Conservation (phyloP, 768 basidiomycete genomes). For the Russula foetens region DNA sequence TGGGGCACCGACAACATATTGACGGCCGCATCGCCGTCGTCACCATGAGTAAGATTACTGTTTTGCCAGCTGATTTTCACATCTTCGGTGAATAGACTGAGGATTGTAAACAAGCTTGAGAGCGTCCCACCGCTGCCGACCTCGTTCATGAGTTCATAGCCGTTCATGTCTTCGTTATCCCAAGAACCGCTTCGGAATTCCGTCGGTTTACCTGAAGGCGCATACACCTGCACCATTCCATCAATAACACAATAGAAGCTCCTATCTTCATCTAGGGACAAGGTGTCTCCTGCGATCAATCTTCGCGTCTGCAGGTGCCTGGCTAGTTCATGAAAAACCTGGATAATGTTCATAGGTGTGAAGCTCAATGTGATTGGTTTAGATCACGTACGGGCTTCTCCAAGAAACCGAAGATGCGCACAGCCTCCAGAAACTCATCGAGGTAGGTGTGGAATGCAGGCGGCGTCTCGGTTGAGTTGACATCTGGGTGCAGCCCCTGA, state of each 20-base stretch:
- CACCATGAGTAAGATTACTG: conserved; percentile 22
- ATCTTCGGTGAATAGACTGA: conserved; percentile 93
- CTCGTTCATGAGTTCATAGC: conserved; percentile 93
- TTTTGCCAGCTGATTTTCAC: conserved; percentile 91
- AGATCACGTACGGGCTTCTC: conserved; percentile 80
- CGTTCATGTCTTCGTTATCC: conserved; percentile 87
- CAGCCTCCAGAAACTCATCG: conserved; percentile 94
- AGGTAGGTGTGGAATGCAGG: conserved; percentile 91
- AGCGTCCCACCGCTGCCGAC: conserved; percentile 93
- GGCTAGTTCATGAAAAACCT: conserved; percentile 97
- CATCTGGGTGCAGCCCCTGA: conserved; percentile 86
- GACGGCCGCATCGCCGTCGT: conserved; percentile 17
- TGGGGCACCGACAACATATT: conserved; percentile 7
- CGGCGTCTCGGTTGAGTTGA: conserved; percentile 64
- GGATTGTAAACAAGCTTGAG: conserved; percentile 93
- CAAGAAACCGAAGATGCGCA: conserved; percentile 93
- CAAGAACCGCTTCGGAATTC: conserved; percentile 48
- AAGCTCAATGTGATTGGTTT: background rate
- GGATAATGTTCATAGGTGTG: background rate
- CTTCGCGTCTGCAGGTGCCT: conserved; percentile 91
- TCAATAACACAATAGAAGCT: conserved; percentile 98
- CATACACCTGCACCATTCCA: conserved; percentile 92
- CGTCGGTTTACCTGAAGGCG: conserved; percentile 50
- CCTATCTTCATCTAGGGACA: conserved; percentile 85
- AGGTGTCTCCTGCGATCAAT: conserved; percentile 92